Conservation (phyloP, 345 rosid genomes). For the Corchorus capsularis region DNA sequence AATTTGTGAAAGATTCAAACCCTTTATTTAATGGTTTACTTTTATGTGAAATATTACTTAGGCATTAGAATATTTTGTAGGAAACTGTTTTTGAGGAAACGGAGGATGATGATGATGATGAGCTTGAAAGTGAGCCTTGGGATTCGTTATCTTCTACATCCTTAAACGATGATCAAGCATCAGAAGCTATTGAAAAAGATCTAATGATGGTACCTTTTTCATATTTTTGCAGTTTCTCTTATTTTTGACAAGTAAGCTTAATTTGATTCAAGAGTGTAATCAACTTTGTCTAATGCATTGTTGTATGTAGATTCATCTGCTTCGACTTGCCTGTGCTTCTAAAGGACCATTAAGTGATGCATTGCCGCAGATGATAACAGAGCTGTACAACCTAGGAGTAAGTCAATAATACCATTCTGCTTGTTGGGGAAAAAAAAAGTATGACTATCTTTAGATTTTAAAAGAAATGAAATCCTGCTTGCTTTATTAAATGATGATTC, state of each 20-base stretch:
- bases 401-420: conserved; percentile 25
- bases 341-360: conserved; percentile 68
- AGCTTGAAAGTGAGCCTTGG: conserved; percentile 42
- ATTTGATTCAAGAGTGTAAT: conserved; percentile 15
- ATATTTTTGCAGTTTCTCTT: conserved; percentile 16
- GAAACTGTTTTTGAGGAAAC: conserved; percentile 26
- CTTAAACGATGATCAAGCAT: conserved; percentile 42
- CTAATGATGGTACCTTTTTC: conserved; percentile 57
- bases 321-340: conserved; percentile 81
- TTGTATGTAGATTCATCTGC: conserved; percentile 67
- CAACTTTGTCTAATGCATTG: conserved; percentile 5
- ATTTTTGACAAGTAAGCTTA: conserved; percentile 14
- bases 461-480: background rate
- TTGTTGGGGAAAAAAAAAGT: conserved; percentile 2
- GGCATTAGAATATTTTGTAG: conserved; percentile 26
- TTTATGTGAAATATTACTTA: background rate
- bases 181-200: conserved; percentile 64
- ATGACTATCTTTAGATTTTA: background rate
- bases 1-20: background rate
- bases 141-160: conserved; percentile 54
- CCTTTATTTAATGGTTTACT: conserved; percentile 6
- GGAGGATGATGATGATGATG: conserved; percentile 33
- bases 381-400: conserved; percentile 85
- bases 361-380: conserved; percentile 66
- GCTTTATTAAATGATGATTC: conserved; percentile 23